A percentile compares a stretch with the other conserved stretches of the same genome.
These are phyloP conservation scores for Trichosporon ovoides DNA, from an alignment of 1,284 basidiomycete species.

Conservation along the genomic window DNA sequence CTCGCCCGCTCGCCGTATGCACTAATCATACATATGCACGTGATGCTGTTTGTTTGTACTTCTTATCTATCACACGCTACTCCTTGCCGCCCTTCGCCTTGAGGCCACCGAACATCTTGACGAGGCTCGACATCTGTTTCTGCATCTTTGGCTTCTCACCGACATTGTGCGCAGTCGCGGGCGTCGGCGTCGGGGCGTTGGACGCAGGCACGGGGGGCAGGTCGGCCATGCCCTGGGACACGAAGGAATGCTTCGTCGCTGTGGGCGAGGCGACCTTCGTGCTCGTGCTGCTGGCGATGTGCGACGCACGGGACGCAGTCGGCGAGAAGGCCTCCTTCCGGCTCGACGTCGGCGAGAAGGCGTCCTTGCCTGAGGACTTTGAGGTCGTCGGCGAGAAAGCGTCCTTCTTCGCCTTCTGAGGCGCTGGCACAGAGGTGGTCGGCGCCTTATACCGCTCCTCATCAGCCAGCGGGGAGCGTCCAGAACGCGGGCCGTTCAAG, in stretches of 20 bases:
- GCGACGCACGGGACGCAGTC: background rate
- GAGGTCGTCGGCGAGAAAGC: background rate
- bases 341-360: background rate
- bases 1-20: background rate
- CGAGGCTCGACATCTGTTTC: slow-evolving; percentile 43
- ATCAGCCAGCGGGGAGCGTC: slow-evolving; percentile 5
- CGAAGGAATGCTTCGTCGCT: background rate
- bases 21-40: background rate
- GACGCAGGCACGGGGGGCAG: background rate
- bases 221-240: too few relatives aligned
- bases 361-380: background rate
- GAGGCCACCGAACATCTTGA: slow-evolving; percentile 47
- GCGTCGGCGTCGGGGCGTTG: background rate
- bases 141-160: slow-evolving; percentile 44
- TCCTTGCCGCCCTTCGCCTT: slow-evolving; percentile 35
- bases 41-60: background rate
- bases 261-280: background rate
- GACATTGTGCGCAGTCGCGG: background rate
- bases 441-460: too few relatives aligned
- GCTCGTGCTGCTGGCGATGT: background rate
- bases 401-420: background rate
- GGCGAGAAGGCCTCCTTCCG: background rate
- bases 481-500: slow-evolving; percentile 9
- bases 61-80: background rate
- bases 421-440: background rate